Evolutionary conservation across 176 grass and related monocot genomes (phyloP).

Genomic region (Triticum aestivum): DNA sequence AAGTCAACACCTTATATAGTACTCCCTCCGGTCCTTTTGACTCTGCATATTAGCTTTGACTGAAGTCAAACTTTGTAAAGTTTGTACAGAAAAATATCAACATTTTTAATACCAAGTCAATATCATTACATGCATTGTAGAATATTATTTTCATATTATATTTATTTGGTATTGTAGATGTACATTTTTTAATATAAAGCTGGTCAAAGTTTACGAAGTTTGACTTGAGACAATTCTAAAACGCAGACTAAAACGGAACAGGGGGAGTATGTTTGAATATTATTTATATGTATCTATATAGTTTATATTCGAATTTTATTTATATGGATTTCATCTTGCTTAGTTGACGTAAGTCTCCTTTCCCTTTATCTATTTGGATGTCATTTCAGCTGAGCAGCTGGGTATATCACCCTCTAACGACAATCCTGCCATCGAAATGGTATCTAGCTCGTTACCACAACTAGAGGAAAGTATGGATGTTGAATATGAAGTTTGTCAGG

Average conservation of each 20-base stretch:
- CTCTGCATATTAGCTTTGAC: no score
- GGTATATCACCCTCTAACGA: slow-evolving; percentile 24
- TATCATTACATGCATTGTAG: no score
- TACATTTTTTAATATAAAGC: no score
- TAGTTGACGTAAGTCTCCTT: slow-evolving; percentile 15
- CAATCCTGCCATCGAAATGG: slow-evolving; percentile 18
- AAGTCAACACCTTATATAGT: not conserved
- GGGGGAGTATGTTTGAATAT: not conserved
- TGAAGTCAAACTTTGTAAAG: no score
- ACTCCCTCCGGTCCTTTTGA: no score
- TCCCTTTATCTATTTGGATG: slow-evolving; percentile 32
- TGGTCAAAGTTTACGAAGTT: no score
- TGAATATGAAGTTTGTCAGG: slow-evolving; percentile 51
- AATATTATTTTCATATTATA: no score
- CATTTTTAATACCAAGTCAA: no score
- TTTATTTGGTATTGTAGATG: no score
- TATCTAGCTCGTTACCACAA: slow-evolving; percentile 30
- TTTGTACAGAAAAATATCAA: no score
- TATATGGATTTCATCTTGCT: slow-evolving; percentile 8
- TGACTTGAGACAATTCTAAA: no score
- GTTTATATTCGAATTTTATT: slow-evolving; percentile 18
- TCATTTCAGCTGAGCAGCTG: slow-evolving; percentile 44
- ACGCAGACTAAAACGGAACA: no score
- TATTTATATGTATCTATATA: not conserved
- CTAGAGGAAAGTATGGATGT: slow-evolving; percentile 40